Percentiles rank a stretch among this genome's conserved stretches.
phyloP scores from a whole-genome alignment of 176 grass and related monocot genomes.

The Eleusine indica region DNA sequence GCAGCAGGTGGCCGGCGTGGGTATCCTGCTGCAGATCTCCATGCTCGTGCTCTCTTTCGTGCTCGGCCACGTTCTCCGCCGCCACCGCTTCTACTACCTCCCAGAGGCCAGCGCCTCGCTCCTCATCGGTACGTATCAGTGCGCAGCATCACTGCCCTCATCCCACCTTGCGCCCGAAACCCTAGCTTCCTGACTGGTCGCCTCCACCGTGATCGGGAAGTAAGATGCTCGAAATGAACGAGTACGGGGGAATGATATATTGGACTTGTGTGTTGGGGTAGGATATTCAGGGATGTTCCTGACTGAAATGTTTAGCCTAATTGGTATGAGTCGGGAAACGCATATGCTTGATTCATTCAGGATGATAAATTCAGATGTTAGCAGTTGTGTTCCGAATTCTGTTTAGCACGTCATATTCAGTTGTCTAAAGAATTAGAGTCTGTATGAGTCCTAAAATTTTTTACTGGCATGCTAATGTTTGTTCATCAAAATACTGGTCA shows the following conservation, averaged over 20 bases:
- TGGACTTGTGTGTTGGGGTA: not conserved
- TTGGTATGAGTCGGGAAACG: not conserved
- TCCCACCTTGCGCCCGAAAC: not conserved
- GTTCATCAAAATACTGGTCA: not conserved
- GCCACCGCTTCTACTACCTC: conserved; percentile 94
- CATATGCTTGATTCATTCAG: too few species aligned
- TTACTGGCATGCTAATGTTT: not conserved
- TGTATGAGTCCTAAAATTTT: not conserved
- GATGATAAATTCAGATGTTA: not conserved
- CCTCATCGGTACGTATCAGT: conserved; percentile 67
- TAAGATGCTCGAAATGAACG: not conserved
- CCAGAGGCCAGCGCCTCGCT: conserved; percentile 98
- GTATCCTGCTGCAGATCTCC: conserved; percentile 95
- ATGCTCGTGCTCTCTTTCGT: conserved; percentile 99
- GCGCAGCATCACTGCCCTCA: not conserved
- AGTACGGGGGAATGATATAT: not conserved
- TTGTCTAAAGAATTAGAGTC: not conserved
- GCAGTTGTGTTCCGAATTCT: not conserved
- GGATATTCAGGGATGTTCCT: not conserved
- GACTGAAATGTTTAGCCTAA: conserved; percentile 1
- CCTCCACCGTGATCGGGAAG: not conserved
- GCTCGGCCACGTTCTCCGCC: conserved; percentile 93
- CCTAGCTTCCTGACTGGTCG: not conserved
- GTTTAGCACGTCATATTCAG: not conserved
- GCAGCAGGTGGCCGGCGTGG: conserved; percentile 96